These are phyloP conservation scores for Lasiodiplodia gonubiensis DNA, from an alignment of 2,329 filamentous ascomycete genomes.

Conservation along the genomic window DNA sequence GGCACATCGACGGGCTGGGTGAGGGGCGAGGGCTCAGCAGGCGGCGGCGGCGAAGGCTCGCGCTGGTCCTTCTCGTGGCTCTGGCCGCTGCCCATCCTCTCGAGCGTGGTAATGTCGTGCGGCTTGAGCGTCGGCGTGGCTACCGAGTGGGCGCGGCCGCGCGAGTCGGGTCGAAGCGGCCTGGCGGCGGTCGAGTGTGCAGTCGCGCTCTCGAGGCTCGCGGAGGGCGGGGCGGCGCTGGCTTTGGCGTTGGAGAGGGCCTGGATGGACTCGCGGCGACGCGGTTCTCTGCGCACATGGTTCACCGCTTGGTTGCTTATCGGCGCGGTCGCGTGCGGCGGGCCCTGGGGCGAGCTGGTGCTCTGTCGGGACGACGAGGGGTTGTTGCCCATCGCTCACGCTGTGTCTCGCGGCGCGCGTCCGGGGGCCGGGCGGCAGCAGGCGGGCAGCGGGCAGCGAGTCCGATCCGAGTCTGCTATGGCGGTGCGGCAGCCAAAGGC, in stretches of 20 bases:
- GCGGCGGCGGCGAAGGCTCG: constrained; percentile 20
- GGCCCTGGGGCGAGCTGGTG: constrained; percentile 33
- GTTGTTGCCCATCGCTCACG: constrained; percentile 43
- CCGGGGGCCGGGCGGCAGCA: constrained; percentile 10
- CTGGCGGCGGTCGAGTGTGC: constrained; percentile 36
- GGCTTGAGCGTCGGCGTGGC: constrained; percentile 32
- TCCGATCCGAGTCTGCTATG: constrained; percentile 18
- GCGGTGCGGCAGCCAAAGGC: constrained; percentile 3
- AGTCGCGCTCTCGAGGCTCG: constrained; percentile 43
- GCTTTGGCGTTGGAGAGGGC: constrained; percentile 45
- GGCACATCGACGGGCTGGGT: constrained; percentile 50
- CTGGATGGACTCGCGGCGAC: constrained; percentile 49
- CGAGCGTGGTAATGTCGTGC: constrained; percentile 36
- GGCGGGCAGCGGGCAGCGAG: constrained; percentile 14
- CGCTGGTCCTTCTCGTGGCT: constrained; percentile 39
- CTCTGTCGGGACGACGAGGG: constrained; percentile 40
- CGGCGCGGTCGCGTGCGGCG: constrained; percentile 31
- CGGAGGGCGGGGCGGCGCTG: constrained; percentile 46
- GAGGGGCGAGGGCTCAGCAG: constrained; percentile 36
- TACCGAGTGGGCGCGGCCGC: constrained; percentile 38
- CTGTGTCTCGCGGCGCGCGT: constrained; percentile 17
- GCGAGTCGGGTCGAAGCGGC: constrained; percentile 37
- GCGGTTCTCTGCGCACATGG: constrained; percentile 39
- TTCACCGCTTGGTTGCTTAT: constrained; percentile 33
- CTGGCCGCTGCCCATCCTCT: constrained; percentile 50